Conservation (phyloP, 371 early-diverging fungal species). For the Syncephalastrum contaminatum region DNA sequence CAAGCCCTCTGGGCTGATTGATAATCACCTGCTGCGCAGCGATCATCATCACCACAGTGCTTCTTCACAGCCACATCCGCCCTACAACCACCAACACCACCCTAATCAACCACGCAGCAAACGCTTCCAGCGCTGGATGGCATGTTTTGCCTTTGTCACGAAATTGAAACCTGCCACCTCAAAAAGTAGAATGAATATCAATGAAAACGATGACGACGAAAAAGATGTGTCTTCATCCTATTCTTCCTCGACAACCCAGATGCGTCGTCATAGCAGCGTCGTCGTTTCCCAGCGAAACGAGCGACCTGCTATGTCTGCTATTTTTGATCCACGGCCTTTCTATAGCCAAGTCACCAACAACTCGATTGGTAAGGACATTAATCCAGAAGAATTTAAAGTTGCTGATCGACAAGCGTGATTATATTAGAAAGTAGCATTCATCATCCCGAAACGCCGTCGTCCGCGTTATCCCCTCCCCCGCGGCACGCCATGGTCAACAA, state of each 20-base stretch:
- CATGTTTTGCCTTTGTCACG: slow-evolving; percentile 20
- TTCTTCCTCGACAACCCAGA: slow-evolving; percentile 3
- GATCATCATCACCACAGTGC: too few relatives aligned
- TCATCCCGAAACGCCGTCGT: slow-evolving; percentile 10
- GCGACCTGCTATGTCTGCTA: neutral
- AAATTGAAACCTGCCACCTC: slow-evolving; percentile 12
- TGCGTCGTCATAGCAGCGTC: slow-evolving; percentile 9
- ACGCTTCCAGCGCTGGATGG: slow-evolving; percentile 18
- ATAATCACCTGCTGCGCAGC: neutral
- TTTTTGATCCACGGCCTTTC: slow-evolving; percentile 1
- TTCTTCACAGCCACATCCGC: neutral
- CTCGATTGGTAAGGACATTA: slow-evolving; percentile 14
- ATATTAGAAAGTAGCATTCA: slow-evolving; percentile 3
- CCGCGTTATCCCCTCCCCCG: slow-evolving; percentile 27
- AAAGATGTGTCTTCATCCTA: slow-evolving; percentile 1
- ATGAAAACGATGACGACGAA: slow-evolving; percentile 1
- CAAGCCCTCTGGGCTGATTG: slow-evolving; percentile 1
- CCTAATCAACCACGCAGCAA: slow-evolving; percentile 1
- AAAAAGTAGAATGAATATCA: too few relatives aligned
- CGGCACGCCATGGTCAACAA: slow-evolving; percentile 14
- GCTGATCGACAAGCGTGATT: neutral
- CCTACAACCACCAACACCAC: neutral
- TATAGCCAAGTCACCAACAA: slow-evolving; percentile 1
- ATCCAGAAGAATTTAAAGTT: neutral
- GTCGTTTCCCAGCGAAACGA: slow-evolving; percentile 2